Evolutionary conservation across 768 basidiomycete genomes (phyloP), one percentile per base, ranked within the genome.

Genomic region (Tylopilus intermedius): DNA sequence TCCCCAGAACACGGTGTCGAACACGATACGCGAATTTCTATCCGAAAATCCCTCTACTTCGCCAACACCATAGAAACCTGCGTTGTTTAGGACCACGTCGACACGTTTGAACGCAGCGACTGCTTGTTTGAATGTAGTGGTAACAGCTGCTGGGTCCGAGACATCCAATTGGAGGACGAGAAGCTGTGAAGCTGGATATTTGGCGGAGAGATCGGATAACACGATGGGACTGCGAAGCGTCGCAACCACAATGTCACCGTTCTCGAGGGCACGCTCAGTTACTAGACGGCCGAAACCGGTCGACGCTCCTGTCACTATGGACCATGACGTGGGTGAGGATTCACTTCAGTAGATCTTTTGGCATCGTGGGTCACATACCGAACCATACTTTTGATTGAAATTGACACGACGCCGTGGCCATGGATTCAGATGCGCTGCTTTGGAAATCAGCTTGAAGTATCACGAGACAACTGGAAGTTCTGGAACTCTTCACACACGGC

Each of bases 41-140:
- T 94, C 52, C 90, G 93, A 2, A 84, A 93, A 63, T 84, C 86
- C 14, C 73, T 95, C 30, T 86, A 93, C 71, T 87, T 94, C 76
- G 3, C 59, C 67, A 21, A 71, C 49, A 2, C 68, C 58, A 2
- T 47, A 65, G 52, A 62, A 69, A 46, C 59, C 66, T 48, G 77
- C 76, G 47, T 79, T 80, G 49, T 72, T 77, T 49, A 74, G 64
- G 15, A 79, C 77, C 39, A 78, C 70, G 50, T 78, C 78, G 9
- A 77, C 54, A 24, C 74, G 60, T 3, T 68, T 68, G 60, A 77
- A 78, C 9, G 60, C 50, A 3, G 61, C 56, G 35, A 68, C 60
- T 0, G 72, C 67, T 39, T 61, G 52, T 0, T 57, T 53, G 53
- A 80, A 79, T 10, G 71, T 76, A 24, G 58, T 51, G 7, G 52